Percentiles rank a stretch among this genome's conserved stretches.
These are phyloP conservation scores for Plasmodium blacklocki DNA, from an alignment of 169 alveolate species.

Conservation along the genomic window DNA sequence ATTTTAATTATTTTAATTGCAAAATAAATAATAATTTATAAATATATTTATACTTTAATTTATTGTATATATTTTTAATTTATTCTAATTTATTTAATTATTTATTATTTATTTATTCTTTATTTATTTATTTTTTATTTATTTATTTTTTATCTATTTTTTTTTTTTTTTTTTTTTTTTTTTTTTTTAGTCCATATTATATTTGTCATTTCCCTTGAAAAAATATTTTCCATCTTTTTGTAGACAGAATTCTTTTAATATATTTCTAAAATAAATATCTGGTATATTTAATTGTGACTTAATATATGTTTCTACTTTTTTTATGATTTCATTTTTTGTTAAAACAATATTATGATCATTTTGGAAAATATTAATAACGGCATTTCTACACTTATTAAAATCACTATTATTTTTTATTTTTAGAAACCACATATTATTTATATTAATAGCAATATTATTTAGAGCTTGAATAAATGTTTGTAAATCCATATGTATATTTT, in stretches of 20 bases:
- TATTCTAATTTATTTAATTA: background rate
- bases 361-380: slow-evolving; percentile 60
- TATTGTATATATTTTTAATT: background rate
- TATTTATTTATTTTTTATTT: too few relatives aligned
- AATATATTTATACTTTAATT: background rate
- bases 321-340: slow-evolving; percentile 51
- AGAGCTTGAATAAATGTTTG: slow-evolving; percentile 39
- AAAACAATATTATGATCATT: slow-evolving; percentile 49
- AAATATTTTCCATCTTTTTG: slow-evolving; percentile 66
- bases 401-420: slow-evolving; percentile 49
- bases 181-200: background rate
- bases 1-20: too few relatives aligned
- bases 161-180: too few relatives aligned
- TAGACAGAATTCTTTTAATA: slow-evolving; percentile 73
- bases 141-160: too few relatives aligned
- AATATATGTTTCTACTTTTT: slow-evolving; percentile 41
- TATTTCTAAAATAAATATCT: slow-evolving; percentile 77
- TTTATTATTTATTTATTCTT: background rate
- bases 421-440: slow-evolving; percentile 68
- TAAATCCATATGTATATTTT: slow-evolving; percentile 44
- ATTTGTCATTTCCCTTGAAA: slow-evolving; percentile 65
- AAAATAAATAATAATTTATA: too few relatives aligned
- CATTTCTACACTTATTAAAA: slow-evolving; percentile 70
- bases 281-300: slow-evolving; percentile 69
- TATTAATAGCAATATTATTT: slow-evolving; percentile 60